A percentile compares a stretch with the other conserved stretches of the same genome.
Evolutionary conservation across 257 asterid genomes (phyloP).

Genomic region (Solanum raphanifolium): DNA sequence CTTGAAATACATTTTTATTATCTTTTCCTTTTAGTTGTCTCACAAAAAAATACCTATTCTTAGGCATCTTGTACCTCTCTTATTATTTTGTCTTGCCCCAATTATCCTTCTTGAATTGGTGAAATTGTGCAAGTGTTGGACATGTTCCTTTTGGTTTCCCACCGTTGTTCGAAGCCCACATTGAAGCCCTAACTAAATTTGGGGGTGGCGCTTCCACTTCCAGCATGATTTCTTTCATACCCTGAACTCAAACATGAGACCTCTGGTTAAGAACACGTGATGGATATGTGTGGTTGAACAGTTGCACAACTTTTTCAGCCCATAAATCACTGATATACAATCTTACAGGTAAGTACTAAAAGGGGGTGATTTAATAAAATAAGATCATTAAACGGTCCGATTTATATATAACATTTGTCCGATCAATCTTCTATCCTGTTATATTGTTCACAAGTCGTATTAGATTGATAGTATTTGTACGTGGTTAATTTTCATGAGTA

Average conservation of each 20-base stretch:
- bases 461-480: background rate
- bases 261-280: background rate
- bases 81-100: background rate
- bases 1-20: background rate
- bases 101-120: background rate
- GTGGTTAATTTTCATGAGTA: background rate
- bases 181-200: fast-evolving
- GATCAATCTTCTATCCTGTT: background rate
- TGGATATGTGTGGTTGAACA: background rate
- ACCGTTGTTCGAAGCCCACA: fast-evolving
- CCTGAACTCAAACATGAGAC: fast-evolving
- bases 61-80: background rate
- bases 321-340: background rate
- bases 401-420: background rate
- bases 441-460: background rate
- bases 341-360: background rate
- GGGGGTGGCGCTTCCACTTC: too few relatives aligned
- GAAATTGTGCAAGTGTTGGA: background rate
- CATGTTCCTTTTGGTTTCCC: background rate
- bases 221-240: too few relatives aligned
- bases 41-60: background rate
- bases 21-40: background rate
- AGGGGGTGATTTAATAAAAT: background rate
- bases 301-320: background rate
- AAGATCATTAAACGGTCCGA: background rate